These are phyloP conservation scores for Populus tomentosa DNA, from an alignment of 441 rosid species.

Conservation along the genomic window DNA sequence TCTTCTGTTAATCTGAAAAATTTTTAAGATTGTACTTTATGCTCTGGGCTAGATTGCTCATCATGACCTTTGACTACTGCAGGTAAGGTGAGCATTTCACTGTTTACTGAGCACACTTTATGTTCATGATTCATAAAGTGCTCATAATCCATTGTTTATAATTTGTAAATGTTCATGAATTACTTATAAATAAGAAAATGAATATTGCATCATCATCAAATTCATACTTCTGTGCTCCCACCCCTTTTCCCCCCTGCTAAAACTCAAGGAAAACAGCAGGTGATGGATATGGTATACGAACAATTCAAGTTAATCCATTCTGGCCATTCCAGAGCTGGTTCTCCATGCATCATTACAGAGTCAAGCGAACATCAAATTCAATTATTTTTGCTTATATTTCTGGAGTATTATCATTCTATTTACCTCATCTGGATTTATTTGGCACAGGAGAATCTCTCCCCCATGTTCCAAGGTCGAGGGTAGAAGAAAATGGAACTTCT, in stretches of 20 bases:
- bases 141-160: too few species aligned
- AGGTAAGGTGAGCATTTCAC: not conserved
- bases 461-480: conserved; percentile 22
- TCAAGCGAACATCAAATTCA: not conserved
- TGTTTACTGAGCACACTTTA: too few species aligned
- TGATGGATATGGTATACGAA: too few species aligned
- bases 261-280: too few species aligned
- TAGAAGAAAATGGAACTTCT: conserved; percentile 28
- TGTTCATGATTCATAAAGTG: too few species aligned
- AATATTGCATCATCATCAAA: too few species aligned
- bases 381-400: not conserved
- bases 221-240: too few species aligned
- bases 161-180: too few species aligned
- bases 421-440: conserved; percentile 2
- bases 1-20: not conserved
- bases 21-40: not conserved
- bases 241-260: too few species aligned
- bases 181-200: too few species aligned
- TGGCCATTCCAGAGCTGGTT: not conserved
- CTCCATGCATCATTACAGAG: not conserved
- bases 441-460: conserved; percentile 31
- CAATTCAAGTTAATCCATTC: too few species aligned
- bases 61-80: not conserved
- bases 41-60: not conserved
- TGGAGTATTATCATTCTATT: not conserved